Conservation (phyloP, 768 basidiomycete species). For the Leccinum uliginosum region DNA sequence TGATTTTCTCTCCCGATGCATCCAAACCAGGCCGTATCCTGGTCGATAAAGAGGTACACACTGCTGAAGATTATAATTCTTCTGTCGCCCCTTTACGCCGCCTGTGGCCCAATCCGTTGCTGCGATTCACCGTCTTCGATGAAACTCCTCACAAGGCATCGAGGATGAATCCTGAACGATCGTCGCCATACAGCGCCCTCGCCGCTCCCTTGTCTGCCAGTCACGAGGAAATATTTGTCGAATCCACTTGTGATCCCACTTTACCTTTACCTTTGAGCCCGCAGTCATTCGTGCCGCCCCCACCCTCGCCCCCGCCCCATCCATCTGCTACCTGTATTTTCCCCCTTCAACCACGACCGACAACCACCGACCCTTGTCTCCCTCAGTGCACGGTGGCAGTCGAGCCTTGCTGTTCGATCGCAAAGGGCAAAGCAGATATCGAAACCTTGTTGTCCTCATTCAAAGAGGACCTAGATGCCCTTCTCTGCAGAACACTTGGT, state of each 20-base stretch:
- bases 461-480: conserved; percentile 47
- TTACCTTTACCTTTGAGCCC: not conserved
- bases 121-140: conserved; percentile 62
- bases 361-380: not conserved
- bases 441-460: conserved; percentile 45
- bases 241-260: not conserved
- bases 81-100: conserved; percentile 49
- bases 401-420: conserved; percentile 39
- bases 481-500: conserved; percentile 38
- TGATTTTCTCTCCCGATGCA: conserved; percentile 67
- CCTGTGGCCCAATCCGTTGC: conserved; percentile 52
- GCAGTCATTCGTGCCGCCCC: not conserved
- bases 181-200: conserved; percentile 3
- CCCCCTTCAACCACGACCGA: conserved; percentile 4
- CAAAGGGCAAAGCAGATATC: conserved; percentile 48
- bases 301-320: conserved; percentile 26
- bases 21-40: conserved; percentile 52
- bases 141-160: conserved; percentile 40
- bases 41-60: conserved; percentile 56
- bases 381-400: not conserved
- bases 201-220: not conserved
- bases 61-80: conserved; percentile 51
- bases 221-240: not conserved
- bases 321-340: conserved; percentile 2
- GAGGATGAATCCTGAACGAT: not conserved